phyloP scores from a whole-genome alignment of 441 rosid genomes.

The Mallotus repandus region DNA sequence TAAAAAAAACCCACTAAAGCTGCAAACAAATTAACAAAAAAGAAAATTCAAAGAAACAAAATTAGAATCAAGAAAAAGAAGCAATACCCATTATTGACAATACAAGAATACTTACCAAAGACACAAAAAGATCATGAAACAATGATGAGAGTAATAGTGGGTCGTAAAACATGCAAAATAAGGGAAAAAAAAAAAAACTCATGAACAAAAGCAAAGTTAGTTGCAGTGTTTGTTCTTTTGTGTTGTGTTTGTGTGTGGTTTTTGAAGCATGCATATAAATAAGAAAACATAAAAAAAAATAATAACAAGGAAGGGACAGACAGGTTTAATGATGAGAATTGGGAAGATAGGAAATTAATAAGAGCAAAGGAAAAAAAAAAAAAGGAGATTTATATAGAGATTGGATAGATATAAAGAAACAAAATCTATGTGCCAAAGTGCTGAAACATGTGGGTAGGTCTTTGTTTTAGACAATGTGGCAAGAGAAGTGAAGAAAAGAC shows the following conservation, averaged over 20 bases:
- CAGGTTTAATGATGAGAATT: neutral
- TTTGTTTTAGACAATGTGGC: conserved; percentile 30
- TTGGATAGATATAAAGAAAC: neutral
- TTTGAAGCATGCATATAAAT: conserved; percentile 29
- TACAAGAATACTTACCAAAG: conserved; percentile 15
- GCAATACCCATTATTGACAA: conserved; percentile 38
- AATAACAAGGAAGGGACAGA: neutral
- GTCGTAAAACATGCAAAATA: conserved; percentile 35
- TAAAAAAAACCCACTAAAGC: conserved; percentile 24
- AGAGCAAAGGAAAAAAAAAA: neutral
- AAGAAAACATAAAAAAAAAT: neutral
- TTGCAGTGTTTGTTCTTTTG: conserved; percentile 16
- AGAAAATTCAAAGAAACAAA: neutral
- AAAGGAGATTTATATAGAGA: neutral
- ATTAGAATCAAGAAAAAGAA: conserved; percentile 30
- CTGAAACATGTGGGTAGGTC: conserved; percentile 18
- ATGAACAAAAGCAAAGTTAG: conserved; percentile 2
- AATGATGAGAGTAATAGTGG: conserved; percentile 27
- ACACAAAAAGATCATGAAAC: conserved; percentile 24
- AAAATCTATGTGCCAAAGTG: conserved; percentile 18
- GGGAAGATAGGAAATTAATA: neutral
- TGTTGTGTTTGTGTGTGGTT: conserved; percentile 10
- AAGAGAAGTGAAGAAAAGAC: neutral
- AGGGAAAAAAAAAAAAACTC: neutral
- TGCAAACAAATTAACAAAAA: conserved; percentile 11